Evolutionary conservation across 2,329 filamentous ascomycete species (phyloP).

Genomic region (Tolypocladium ovalisporum): DNA sequence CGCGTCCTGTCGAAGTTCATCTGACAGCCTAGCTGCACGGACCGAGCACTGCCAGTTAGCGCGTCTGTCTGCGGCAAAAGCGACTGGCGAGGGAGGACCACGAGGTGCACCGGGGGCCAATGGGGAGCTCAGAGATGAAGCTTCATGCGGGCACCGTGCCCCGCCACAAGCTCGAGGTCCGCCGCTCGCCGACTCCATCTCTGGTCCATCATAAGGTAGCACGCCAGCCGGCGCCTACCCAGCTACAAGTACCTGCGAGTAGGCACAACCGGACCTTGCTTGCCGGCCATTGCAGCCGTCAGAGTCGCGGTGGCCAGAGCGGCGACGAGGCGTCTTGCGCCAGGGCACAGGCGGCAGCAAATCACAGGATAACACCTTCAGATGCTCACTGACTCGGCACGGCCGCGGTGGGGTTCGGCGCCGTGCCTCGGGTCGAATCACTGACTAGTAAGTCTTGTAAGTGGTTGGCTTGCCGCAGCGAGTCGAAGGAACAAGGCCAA

Average conservation of each 20-base stretch:
- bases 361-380: slow-evolving; percentile 1
- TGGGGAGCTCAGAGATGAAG: slow-evolving; percentile 1
- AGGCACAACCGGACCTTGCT: not conserved
- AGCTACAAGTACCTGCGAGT: not conserved
- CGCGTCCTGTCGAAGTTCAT: not conserved
- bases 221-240: not conserved
- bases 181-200: not conserved
- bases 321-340: not conserved
- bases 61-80: not conserved
- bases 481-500: not conserved
- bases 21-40: not conserved
- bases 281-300: not conserved
- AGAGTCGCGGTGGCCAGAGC: not conserved
- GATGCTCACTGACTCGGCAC: slow-evolving; percentile 5
- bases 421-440: not conserved
- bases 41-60: not conserved
- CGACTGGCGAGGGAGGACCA: not conserved
- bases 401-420: slow-evolving; percentile 1
- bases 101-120: not conserved
- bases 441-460: not conserved
- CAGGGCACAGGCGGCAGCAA: slow-evolving; percentile 3
- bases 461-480: not conserved
- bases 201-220: not conserved
- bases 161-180: not conserved
- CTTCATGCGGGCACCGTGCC: not conserved